Evolutionary conservation across 768 basidiomycete species (phyloP).

Genomic region (Daedaleopsis nitida): DNA sequence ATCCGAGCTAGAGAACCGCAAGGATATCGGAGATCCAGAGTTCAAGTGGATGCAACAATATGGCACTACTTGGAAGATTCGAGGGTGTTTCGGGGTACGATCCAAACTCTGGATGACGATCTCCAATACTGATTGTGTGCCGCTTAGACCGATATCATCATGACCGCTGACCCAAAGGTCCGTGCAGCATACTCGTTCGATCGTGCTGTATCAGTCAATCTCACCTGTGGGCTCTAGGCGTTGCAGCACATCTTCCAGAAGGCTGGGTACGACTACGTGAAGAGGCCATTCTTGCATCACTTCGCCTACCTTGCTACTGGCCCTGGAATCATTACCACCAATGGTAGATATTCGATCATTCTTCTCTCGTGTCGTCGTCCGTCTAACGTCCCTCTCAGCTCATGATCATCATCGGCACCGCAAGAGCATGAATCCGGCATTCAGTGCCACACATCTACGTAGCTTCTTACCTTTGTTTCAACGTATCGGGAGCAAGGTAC

Average conservation of each 20-base stretch:
- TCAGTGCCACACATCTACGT: not conserved
- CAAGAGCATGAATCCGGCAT: constrained; percentile 8
- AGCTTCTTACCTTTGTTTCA: constrained; percentile 4
- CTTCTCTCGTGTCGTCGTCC: not conserved
- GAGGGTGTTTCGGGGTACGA: not conserved
- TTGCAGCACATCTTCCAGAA: constrained; percentile 5
- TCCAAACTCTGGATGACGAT: no score
- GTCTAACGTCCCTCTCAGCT: not conserved
- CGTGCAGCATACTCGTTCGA: not conserved
- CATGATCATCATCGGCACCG: constrained; percentile 2
- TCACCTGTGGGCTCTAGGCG: not conserved
- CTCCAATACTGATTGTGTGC: no score
- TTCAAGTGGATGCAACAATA: constrained; percentile 1
- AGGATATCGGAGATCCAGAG: not conserved
- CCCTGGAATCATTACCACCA: not conserved
- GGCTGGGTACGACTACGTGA: constrained; percentile 1
- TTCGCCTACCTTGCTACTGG: not conserved
- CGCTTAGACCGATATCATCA: not conserved
- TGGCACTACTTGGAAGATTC: constrained; percentile 1
- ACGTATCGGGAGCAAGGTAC: not conserved
- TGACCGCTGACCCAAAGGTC: constrained; percentile 7
- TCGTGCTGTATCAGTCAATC: not conserved
- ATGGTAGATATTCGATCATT: no score
- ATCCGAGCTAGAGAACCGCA: no score
- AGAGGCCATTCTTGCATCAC: not conserved